Conservation (phyloP, 495 filamentous ascomycete genomes). For the Physcia stellaris region DNA sequence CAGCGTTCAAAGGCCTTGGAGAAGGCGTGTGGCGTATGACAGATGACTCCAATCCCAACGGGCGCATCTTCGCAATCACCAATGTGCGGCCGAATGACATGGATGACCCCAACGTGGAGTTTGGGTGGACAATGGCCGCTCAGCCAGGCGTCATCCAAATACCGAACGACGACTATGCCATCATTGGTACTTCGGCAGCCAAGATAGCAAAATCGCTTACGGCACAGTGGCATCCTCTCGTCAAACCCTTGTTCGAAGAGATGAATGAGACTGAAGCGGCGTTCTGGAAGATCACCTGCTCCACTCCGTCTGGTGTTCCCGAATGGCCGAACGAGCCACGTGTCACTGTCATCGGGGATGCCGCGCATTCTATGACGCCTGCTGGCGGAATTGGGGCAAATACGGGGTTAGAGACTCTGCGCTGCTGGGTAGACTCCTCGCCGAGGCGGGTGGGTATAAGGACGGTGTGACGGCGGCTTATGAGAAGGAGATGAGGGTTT, state of each 20-base stretch:
- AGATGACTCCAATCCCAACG: slow-evolving; percentile 21
- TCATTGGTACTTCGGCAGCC: slow-evolving; percentile 12
- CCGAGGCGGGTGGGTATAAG: too few species aligned
- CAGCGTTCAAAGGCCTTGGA: slow-evolving; percentile 18
- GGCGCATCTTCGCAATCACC: not conserved
- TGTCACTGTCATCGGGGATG: slow-evolving; percentile 41
- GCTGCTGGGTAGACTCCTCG: slow-evolving; percentile 29
- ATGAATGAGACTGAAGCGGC: slow-evolving; percentile 23
- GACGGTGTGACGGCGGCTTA: slow-evolving; percentile 31
- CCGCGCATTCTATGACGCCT: slow-evolving; percentile 39
- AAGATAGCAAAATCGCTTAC: slow-evolving; percentile 18
- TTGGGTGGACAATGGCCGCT: slow-evolving; percentile 11
- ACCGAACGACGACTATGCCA: slow-evolving; percentile 29
- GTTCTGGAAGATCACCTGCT: slow-evolving; percentile 46
- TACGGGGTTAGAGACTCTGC: slow-evolving; percentile 37
- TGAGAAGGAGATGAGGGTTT: slow-evolving; percentile 43
- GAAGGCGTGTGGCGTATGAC: slow-evolving; percentile 14
- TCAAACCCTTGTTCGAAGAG: slow-evolving; percentile 23
- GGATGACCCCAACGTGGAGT: too few species aligned
- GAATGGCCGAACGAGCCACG: slow-evolving; percentile 36
- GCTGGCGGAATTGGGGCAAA: slow-evolving; percentile 39
- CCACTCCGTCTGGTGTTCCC: slow-evolving; percentile 35
- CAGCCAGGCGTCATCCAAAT: slow-evolving; percentile 9
- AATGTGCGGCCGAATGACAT: too few species aligned
- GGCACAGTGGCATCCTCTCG: slow-evolving; percentile 19